Evolutionary conservation across 2,329 filamentous ascomycete genomes (phyloP), one percentile per base, ranked within the genome.

Genomic region (Sclerotinia spermophila): DNA sequence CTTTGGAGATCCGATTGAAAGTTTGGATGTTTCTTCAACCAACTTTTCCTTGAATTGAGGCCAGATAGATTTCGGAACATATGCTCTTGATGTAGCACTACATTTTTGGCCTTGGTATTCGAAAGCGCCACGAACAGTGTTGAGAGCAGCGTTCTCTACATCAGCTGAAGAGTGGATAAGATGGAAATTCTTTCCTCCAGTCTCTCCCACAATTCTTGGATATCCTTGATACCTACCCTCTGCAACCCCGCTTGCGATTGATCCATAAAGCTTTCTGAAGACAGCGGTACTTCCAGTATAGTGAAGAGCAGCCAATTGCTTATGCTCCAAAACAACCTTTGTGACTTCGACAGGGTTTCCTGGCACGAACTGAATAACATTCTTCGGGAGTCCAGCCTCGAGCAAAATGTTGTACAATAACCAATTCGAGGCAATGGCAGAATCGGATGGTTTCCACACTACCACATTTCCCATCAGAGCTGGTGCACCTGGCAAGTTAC

Each of bases 101-200:
- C 93, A 97, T 82, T 97, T 97, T 81, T 97, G 93, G 56, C 93
- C 93, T 81, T 96, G 92, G 84, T 89, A 97, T 81, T 97, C 93
- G 78, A 96, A 97, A 2, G 93, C 93, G 61, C 92, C 93, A 69
- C 93, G 92, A 44, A 97, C 87, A 10, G 92, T 96, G 80, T 96
- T 91, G 74, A 92, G 85, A 42, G 87, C 92, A 19, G 92, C 93
- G 78, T 95, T 96, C 72, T 88, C 84, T 62, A 96, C 82, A 76
- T 96, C 91, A 51, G 93, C 93, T 4, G 89, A 90, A 62, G 85
- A 83, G 83, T 97, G 93, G 42, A 97, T 82, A 66, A 97, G 82
- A 81, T 96, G 93, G 85, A 94, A 97, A 85, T 97, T 97, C 88
- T 97, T 97, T 80, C 93, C 93, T 71, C 93, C 93, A 33, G 93